Percentiles rank a stretch among this genome's conserved stretches.
phyloP scores from a whole-genome alignment of 179 eudicot genomes.

The Spergularia azorica region DNA sequence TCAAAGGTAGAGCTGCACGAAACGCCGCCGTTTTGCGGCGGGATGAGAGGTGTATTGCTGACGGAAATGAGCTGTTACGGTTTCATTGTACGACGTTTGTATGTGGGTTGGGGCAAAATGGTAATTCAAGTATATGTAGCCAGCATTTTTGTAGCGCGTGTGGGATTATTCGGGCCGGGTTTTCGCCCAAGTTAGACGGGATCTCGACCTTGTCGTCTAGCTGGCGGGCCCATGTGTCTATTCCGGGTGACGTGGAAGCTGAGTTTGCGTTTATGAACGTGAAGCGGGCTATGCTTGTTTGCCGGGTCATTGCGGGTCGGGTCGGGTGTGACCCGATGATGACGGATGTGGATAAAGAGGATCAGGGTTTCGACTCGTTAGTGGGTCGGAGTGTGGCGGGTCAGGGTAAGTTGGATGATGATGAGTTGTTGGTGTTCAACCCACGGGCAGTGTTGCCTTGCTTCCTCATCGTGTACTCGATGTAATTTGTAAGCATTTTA shows the following conservation, averaged over 20 bases:
- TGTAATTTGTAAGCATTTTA: constrained; percentile 15
- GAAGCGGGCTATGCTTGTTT: constrained; percentile 76
- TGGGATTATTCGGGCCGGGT: constrained; percentile 74
- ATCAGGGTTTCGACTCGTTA: constrained; percentile 65
- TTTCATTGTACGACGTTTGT: constrained; percentile 70
- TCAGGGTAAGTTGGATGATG: constrained; percentile 45
- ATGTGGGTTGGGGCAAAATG: constrained; percentile 69
- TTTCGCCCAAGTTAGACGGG: constrained; percentile 76
- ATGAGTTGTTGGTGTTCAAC: constrained; percentile 72
- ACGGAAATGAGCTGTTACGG: constrained; percentile 80
- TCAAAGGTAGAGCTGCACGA: constrained; percentile 48
- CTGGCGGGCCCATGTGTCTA: constrained; percentile 69
- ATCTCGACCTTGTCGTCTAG: constrained; percentile 68
- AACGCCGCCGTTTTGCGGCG: constrained; percentile 27
- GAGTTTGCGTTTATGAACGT: constrained; percentile 76
- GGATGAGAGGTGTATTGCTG: constrained; percentile 73
- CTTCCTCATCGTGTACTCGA: constrained; percentile 67
- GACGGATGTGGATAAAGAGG: constrained; percentile 46
- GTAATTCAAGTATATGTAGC: constrained; percentile 58
- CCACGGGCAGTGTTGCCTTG: constrained; percentile 87
- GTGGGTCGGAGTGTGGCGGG: constrained; percentile 37
- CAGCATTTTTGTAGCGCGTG: constrained; percentile 73
- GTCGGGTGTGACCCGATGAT: constrained; percentile 60
- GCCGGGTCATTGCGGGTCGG: constrained; percentile 88
- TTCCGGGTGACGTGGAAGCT: constrained; percentile 77